Evolutionary conservation across 2,329 filamentous ascomycete genomes (phyloP).

Genomic region (Madurella fahalii): DNA sequence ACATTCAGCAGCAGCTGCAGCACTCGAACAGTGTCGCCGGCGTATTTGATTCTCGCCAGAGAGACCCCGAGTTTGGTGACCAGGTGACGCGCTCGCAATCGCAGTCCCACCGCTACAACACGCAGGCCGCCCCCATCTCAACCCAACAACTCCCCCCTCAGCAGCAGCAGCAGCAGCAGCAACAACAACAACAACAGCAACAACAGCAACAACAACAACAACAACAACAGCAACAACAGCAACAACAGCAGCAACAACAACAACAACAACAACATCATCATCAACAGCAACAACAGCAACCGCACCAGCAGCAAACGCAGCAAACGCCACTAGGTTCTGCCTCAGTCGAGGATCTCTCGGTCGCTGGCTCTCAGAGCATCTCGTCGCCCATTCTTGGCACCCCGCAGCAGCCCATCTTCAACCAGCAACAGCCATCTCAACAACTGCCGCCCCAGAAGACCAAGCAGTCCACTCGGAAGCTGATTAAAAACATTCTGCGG

Average conservation of each 20-base stretch:
- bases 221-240: constrained; percentile 13
- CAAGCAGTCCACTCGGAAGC: constrained; percentile 48
- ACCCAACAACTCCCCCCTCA: constrained; percentile 27
- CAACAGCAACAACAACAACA: constrained; percentile 8
- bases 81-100: constrained; percentile 50
- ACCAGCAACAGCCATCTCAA: constrained; percentile 25
- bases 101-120: constrained; percentile 48
- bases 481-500: constrained; percentile 51
- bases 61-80: constrained; percentile 43
- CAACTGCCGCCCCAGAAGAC: constrained; percentile 27
- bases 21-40: constrained; percentile 34
- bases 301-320: constrained; percentile 11
- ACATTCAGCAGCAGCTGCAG: constrained; percentile 34
- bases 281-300: constrained; percentile 7
- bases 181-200: constrained; percentile 17
- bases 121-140: constrained; percentile 27
- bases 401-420: constrained; percentile 16
- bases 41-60: constrained; percentile 28
- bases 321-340: constrained; percentile 15
- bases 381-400: constrained; percentile 24
- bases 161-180: constrained; percentile 26
- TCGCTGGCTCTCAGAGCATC: constrained; percentile 13
- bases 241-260: constrained; percentile 4
- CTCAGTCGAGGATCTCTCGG: constrained; percentile 23
- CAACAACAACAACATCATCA: constrained; percentile 13